A percentile compares a stretch with the other conserved stretches of the same genome.
Evolutionary conservation across 257 asterid species (phyloP).

Genomic region (Scutellaria minor): DNA sequence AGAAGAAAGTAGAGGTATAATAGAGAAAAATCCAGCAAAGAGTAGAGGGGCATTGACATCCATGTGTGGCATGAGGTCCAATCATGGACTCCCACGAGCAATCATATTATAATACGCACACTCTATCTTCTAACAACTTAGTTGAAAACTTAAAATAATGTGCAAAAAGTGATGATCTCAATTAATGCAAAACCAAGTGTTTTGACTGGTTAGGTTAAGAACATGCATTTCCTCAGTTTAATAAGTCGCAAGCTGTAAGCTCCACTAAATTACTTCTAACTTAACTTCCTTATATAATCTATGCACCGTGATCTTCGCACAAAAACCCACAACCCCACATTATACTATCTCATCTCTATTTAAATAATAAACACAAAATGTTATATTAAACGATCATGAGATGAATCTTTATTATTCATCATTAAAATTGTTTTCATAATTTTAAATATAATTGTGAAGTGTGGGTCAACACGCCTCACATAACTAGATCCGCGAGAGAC

Average conservation of each 20-base stretch:
- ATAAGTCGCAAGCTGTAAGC: slow-evolving; percentile 2
- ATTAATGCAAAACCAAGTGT: slow-evolving; percentile 9
- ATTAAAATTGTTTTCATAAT: too few species aligned
- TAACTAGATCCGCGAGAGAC: too few species aligned
- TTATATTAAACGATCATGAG: too few species aligned
- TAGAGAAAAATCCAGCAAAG: slow-evolving; percentile 1
- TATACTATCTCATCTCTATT: too few species aligned
- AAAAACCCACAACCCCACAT: too few species aligned
- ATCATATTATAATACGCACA: slow-evolving; percentile 6
- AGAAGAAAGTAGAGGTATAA: too few species aligned
- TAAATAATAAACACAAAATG: too few species aligned
- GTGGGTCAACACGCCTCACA: too few species aligned
- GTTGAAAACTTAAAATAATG: background rate
- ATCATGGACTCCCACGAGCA: slow-evolving; percentile 30
- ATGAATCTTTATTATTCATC: too few species aligned
- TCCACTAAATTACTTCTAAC: background rate
- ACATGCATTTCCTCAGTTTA: slow-evolving; percentile 21
- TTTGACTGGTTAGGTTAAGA: slow-evolving; percentile 34
- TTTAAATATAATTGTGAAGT: too few species aligned
- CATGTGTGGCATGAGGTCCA: slow-evolving; percentile 30
- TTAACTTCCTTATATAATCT: background rate
- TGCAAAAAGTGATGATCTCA: background rate
- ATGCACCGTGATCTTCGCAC: slow-evolving; percentile 18
- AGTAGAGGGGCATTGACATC: background rate
- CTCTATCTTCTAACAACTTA: slow-evolving; percentile 1